phyloP scores from a whole-genome alignment of 73 alveolate genomes.

The Paramecium sexaurelia region DNA sequence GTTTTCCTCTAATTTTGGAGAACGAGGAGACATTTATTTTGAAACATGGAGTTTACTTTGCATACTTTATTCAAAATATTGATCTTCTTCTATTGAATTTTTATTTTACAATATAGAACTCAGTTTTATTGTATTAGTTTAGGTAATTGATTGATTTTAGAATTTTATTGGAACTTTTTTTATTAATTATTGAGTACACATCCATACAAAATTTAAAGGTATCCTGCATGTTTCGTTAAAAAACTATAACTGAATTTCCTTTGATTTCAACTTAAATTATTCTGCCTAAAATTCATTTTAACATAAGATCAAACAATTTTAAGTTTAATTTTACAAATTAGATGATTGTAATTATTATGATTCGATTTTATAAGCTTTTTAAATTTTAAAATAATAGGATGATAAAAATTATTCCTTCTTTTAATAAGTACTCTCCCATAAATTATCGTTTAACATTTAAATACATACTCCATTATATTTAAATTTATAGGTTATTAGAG shows the following conservation, averaged over 20 bases:
- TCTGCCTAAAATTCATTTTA: neutral
- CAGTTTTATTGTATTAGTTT: neutral
- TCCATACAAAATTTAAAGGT: neutral
- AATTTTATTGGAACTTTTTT: neutral
- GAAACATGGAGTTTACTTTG: neutral
- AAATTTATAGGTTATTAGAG: slow-evolving; percentile 45
- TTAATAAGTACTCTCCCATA: neutral
- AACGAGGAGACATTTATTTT: neutral
- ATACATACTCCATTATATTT: slow-evolving; percentile 22
- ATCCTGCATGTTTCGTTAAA: neutral
- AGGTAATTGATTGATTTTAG: neutral
- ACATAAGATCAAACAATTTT: neutral
- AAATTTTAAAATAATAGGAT: neutral
- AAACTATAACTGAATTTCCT: neutral
- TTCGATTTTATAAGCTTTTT: slow-evolving; percentile 11
- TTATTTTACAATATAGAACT: neutral
- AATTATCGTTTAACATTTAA: neutral
- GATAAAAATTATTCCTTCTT: neutral
- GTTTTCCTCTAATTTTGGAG: neutral
- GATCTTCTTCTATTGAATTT: neutral
- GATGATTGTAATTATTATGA: neutral
- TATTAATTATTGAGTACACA: neutral
- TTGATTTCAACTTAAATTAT: neutral
- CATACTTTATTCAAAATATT: neutral
- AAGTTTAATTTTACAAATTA: neutral